A percentile compares a stretch with the other conserved stretches of the same genome.
Evolutionary conservation across 176 grass and related monocot genomes (phyloP).

Genomic region (Triticum urartu): DNA sequence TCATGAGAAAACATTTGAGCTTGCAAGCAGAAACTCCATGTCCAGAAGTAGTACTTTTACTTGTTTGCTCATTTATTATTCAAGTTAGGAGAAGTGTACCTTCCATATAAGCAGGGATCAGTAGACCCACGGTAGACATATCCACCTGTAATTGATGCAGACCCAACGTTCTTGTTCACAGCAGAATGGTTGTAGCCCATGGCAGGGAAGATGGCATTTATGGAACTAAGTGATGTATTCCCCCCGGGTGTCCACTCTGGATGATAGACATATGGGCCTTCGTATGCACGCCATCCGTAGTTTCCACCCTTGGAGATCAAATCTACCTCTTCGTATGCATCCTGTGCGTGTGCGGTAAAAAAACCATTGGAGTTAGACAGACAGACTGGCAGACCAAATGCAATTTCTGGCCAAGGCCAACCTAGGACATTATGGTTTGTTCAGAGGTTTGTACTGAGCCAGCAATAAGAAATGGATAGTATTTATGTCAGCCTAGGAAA

Average conservation of each 20-base stretch:
- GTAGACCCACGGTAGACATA: constrained; percentile 68
- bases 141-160: constrained; percentile 78
- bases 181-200: constrained; percentile 68
- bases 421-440: not conserved
- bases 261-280: constrained; percentile 59
- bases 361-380: not conserved
- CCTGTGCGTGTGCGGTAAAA: constrained; percentile 26
- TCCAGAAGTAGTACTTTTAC: not conserved
- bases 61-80: not conserved
- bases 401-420: not conserved
- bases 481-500: not conserved
- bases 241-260: constrained; percentile 56
- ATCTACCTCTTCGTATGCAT: constrained; percentile 69
- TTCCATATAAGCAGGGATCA: constrained; percentile 80
- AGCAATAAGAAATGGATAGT: not conserved
- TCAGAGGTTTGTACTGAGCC: not conserved
- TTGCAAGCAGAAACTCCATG: too few relatives aligned
- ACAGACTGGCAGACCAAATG: not conserved
- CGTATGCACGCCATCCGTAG: constrained; percentile 80
- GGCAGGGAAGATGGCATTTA: constrained; percentile 62
- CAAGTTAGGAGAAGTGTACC: constrained; percentile 29
- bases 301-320: constrained; percentile 75
- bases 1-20: too few relatives aligned
- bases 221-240: constrained; percentile 59
- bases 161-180: constrained; percentile 57